A percentile compares a stretch with the other conserved stretches of the same genome.
Evolutionary conservation across 176 grass and related monocot species (phyloP).

Genomic region (Musa acuminata): DNA sequence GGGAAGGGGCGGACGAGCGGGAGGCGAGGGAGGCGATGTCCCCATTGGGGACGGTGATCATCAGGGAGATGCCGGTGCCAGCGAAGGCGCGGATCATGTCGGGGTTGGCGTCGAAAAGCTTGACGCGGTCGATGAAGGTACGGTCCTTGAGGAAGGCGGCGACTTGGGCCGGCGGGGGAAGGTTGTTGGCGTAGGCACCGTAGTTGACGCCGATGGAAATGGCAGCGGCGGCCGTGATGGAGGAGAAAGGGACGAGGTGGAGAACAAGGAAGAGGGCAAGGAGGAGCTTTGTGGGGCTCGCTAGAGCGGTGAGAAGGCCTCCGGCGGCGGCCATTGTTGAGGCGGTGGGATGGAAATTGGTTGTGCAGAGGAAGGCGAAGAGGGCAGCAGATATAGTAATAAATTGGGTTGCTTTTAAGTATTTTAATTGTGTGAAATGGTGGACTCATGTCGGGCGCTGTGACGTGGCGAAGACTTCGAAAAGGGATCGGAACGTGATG

Average conservation of each 20-base stretch:
- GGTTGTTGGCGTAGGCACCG: background rate
- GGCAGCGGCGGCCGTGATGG: background rate
- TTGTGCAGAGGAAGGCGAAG: background rate
- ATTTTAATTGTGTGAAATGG: background rate
- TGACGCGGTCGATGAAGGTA: slow-evolving; percentile 19
- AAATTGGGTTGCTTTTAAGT: background rate
- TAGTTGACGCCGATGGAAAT: slow-evolving; percentile 16
- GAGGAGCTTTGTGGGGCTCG: background rate
- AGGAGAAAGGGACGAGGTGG: background rate
- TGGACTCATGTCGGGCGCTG: background rate
- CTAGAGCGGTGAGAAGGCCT: background rate
- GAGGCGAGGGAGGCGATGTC: slow-evolving; percentile 6
- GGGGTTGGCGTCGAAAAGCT: slow-evolving; percentile 15
- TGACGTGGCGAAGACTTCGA: background rate
- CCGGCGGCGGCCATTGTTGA: background rate
- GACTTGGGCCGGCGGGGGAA: slow-evolving; percentile 6
- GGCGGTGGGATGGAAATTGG: background rate
- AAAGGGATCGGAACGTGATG: background rate
- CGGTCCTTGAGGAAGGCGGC: slow-evolving; percentile 10
- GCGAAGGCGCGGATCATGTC: slow-evolving; percentile 7
- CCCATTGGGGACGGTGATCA: slow-evolving; percentile 9
- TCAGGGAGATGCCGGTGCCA: slow-evolving; percentile 11
- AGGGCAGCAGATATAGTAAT: background rate
- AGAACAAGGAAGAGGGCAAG: background rate
- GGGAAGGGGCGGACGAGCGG: background rate